phyloP scores from a whole-genome alignment of 805 yeast species.

The Nakazawaea ambrosiae region DNA sequence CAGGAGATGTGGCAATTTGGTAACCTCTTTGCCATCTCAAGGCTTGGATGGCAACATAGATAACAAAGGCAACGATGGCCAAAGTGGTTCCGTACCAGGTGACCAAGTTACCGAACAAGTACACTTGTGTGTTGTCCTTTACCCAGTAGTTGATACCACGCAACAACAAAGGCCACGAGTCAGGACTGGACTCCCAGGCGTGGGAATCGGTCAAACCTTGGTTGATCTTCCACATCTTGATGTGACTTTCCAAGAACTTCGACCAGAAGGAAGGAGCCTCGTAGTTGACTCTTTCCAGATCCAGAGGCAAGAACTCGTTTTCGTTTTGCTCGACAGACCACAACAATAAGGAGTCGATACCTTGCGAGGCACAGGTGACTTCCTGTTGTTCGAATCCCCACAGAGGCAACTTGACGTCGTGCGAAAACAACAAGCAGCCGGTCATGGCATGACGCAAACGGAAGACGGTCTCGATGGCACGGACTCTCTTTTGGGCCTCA shows the following conservation, averaged over 20 bases:
- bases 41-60: constrained; percentile 39
- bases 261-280: constrained; percentile 44
- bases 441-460: constrained; percentile 75
- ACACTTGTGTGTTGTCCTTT: constrained; percentile 51
- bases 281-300: constrained; percentile 46
- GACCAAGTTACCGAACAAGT: constrained; percentile 72
- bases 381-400: constrained; percentile 86
- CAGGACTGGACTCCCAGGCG: constrained; percentile 64
- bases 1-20: constrained; percentile 37
- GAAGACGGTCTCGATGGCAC: constrained; percentile 64
- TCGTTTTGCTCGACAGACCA: constrained; percentile 74
- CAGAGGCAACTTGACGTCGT: constrained; percentile 64
- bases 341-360: constrained; percentile 48
- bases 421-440: constrained; percentile 73
- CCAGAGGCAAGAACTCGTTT: constrained; percentile 37
- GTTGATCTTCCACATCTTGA: constrained; percentile 74
- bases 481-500: constrained; percentile 46
- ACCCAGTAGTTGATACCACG: constrained; percentile 85
- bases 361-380: constrained; percentile 73
- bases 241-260: constrained; percentile 60
- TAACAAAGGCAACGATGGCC: constrained; percentile 40
- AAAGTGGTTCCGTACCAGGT: constrained; percentile 69
- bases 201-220: constrained; percentile 63
- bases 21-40: constrained; percentile 59
- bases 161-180: constrained; percentile 63